These are phyloP conservation scores for Capsicum pubescens DNA, from an alignment of 257 asterid genomes.

Conservation along the genomic window DNA sequence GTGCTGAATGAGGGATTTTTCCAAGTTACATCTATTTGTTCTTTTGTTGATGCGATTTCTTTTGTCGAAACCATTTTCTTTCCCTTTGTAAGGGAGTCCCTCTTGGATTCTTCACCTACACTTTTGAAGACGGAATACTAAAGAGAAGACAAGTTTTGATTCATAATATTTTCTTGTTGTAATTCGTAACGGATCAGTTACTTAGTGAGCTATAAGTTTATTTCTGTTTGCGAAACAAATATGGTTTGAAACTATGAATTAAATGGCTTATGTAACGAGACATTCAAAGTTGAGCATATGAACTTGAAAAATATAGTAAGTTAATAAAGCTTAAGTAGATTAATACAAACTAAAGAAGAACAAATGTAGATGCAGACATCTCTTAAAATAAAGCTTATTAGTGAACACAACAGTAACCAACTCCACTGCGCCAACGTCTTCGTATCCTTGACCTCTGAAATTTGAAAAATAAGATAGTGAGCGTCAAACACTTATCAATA, in stretches of 20 bases:
- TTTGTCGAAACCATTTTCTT: background rate
- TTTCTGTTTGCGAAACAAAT: background rate
- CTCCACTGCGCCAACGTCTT: too few relatives aligned
- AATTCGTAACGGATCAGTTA: background rate
- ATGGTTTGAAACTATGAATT: background rate
- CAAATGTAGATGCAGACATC: too few relatives aligned
- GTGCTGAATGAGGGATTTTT: too few relatives aligned
- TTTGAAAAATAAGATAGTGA: too few relatives aligned
- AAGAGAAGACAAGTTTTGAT: background rate
- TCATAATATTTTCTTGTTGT: background rate
- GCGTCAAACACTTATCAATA: too few relatives aligned
- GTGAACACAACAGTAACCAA: too few relatives aligned
- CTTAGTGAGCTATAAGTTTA: too few relatives aligned
- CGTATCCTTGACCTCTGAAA: too few relatives aligned
- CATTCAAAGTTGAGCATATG: background rate
- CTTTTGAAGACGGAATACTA: background rate
- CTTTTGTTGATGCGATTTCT: background rate
- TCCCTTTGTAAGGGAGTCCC: background rate
- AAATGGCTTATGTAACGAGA: background rate
- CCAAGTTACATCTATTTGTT: background rate
- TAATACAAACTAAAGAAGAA: too few relatives aligned
- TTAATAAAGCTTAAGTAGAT: too few relatives aligned
- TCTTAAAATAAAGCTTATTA: too few relatives aligned
- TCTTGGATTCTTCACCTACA: background rate
- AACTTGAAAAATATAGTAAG: background rate